These are phyloP conservation scores for Amanita fuliginea DNA, from an alignment of 768 basidiomycete species.

Conservation along the genomic window DNA sequence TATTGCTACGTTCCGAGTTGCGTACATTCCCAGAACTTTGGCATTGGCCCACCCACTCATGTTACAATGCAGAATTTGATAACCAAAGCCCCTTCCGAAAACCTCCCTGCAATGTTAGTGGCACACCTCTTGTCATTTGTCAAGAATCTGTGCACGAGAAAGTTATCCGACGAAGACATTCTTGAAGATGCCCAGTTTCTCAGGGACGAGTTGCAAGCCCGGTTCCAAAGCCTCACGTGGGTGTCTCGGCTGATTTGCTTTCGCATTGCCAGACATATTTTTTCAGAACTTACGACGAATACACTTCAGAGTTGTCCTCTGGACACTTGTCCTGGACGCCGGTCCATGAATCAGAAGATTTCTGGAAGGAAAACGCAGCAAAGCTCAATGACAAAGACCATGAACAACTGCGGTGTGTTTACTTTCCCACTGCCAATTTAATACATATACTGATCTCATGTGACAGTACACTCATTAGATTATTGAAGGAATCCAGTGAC, in stretches of 20 bases:
- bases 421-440: background rate
- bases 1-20: slow-evolving; percentile 81
- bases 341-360: slow-evolving; percentile 91
- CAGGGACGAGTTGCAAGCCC: slow-evolving; percentile 70
- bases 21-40: slow-evolving; percentile 4
- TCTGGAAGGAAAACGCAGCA: slow-evolving; percentile 93
- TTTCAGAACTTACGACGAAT: slow-evolving; percentile 89
- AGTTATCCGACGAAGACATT: slow-evolving; percentile 94
- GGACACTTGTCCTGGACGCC: slow-evolving; percentile 95
- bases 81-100: slow-evolving; percentile 76
- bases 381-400: slow-evolving; percentile 80
- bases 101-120: slow-evolving; percentile 89
- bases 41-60: background rate
- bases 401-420: slow-evolving; percentile 68
- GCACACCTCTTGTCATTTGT: slow-evolving; percentile 78
- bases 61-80: slow-evolving; percentile 61
- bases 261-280: background rate
- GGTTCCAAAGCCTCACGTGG: slow-evolving; percentile 87
- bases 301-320: slow-evolving; percentile 78
- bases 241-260: slow-evolving; percentile 14
- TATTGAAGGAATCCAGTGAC: slow-evolving; percentile 65
- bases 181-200: slow-evolving; percentile 86
- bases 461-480: slow-evolving; percentile 32
- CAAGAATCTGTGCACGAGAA: slow-evolving; percentile 72
- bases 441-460: background rate